Evolutionary conservation across 257 asterid species (phyloP).

Genomic region (Rhazya stricta): DNA sequence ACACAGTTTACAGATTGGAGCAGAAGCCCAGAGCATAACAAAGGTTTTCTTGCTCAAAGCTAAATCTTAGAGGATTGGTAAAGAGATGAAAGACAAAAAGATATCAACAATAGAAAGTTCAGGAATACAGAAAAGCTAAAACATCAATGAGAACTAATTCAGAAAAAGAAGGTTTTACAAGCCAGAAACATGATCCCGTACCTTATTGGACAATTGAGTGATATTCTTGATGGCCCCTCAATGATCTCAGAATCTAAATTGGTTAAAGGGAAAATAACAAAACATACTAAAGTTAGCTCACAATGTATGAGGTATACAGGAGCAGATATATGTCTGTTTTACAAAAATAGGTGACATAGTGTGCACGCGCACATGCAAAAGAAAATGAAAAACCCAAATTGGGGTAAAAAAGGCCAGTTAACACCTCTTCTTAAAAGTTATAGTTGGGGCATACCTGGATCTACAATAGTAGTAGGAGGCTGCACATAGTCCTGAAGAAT

Average conservation of each 20-base stretch:
- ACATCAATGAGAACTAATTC: neutral
- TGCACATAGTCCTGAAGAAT: slow-evolving; percentile 62
- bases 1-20: no score
- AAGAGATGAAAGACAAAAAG: neutral
- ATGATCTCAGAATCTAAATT: slow-evolving; percentile 72
- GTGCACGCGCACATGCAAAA: no score
- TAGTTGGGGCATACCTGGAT: slow-evolving; percentile 53
- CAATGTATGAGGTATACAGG: neutral
- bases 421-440: neutral
- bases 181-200: slow-evolving; percentile 28
- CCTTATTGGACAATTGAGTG: slow-evolving; percentile 95
- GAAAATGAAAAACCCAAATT: neutral
- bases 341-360: no score
- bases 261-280: neutral
- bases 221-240: slow-evolving; percentile 83
- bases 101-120: neutral
- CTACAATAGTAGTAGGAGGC: slow-evolving; percentile 51
- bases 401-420: neutral
- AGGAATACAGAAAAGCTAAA: neutral
- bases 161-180: neutral
- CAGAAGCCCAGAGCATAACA: neutral
- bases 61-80: neutral
- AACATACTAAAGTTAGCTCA: neutral
- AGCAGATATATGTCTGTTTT: neutral
- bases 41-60: neutral